Evolutionary conservation across 2,329 filamentous ascomycete species (phyloP).

Genomic region (Ophiostoma ips): DNA sequence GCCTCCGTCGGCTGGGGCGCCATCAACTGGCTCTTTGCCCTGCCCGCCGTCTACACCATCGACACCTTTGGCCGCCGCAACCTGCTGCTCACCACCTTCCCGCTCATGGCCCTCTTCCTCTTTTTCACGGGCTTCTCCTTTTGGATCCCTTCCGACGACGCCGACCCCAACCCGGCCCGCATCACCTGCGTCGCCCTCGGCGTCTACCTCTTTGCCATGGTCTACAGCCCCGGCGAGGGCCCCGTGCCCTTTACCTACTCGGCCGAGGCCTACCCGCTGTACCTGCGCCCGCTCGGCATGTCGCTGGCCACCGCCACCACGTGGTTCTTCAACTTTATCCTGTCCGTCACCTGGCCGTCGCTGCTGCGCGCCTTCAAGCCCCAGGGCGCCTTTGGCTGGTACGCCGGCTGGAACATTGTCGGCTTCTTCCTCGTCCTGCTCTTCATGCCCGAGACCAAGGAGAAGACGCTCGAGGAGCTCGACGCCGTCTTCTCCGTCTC

Average conservation of each 20-base stretch:
- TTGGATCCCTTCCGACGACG: conserved; percentile 23
- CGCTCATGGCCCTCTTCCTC: conserved; percentile 42
- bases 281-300: conserved; percentile 49
- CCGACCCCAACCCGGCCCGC: conserved; percentile 20
- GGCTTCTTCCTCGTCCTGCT: conserved; percentile 29
- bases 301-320: conserved; percentile 40
- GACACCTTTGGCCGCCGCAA: conserved; percentile 54
- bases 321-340: conserved; percentile 32
- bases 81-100: conserved; percentile 49
- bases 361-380: conserved; percentile 29
- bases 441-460: conserved; percentile 27
- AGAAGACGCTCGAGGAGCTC: conserved; percentile 26
- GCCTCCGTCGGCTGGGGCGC: conserved; percentile 51
- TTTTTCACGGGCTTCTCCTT: conserved; percentile 34
- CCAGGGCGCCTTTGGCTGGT: conserved; percentile 35
- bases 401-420: conserved; percentile 33
- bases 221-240: conserved; percentile 47
- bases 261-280: conserved; percentile 51
- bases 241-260: conserved; percentile 53
- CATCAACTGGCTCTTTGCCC: conserved; percentile 51
- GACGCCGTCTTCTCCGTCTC: conserved; percentile 23
- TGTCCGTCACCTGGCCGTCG: conserved; percentile 33
- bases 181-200: conserved; percentile 32
- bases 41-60: conserved; percentile 51
- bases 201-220: conserved; percentile 35